Percentiles rank a stretch among this genome's conserved stretches.
These are phyloP conservation scores for Anthostomella pinea DNA, from an alignment of 2,329 filamentous ascomycete species.

Conservation along the genomic window DNA sequence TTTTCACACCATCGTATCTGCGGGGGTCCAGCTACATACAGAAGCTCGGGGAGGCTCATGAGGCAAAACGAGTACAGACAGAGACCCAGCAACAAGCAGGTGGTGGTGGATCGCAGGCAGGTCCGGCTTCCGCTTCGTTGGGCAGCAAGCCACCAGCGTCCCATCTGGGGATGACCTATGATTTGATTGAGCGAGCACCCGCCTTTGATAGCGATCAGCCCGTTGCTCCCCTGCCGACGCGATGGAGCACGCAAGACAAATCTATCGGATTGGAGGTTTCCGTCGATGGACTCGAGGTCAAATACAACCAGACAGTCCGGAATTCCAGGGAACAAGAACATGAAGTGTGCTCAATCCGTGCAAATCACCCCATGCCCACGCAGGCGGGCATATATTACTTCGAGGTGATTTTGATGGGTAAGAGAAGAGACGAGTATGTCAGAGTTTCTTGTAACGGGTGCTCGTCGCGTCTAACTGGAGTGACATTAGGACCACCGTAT, in stretches of 20 bases:
- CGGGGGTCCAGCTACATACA: slow-evolving; percentile 73
- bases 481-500: slow-evolving; percentile 53
- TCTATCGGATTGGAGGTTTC: slow-evolving; percentile 70
- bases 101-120: slow-evolving; percentile 19
- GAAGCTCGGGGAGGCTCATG: slow-evolving; percentile 68
- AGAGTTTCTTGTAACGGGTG: not conserved
- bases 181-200: slow-evolving; percentile 75
- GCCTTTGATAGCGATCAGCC: slow-evolving; percentile 55
- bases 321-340: slow-evolving; percentile 53
- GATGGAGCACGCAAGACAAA: slow-evolving; percentile 81
- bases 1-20: slow-evolving; percentile 85
- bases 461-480: slow-evolving; percentile 16
- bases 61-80: slow-evolving; percentile 52
- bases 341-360: slow-evolving; percentile 79
- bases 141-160: slow-evolving; percentile 54
- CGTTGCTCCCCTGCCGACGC: slow-evolving; percentile 69
- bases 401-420: slow-evolving; percentile 59
- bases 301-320: slow-evolving; percentile 46
- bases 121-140: slow-evolving; percentile 41
- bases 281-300: slow-evolving; percentile 70
- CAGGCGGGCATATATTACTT: slow-evolving; percentile 96
- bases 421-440: slow-evolving; percentile 53
- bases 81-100: slow-evolving; percentile 47
- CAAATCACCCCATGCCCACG: slow-evolving; percentile 81
- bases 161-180: slow-evolving; percentile 77